phyloP scores from a whole-genome alignment of 1,139 yeast species.

The Kodamaea ohmeri region DNA sequence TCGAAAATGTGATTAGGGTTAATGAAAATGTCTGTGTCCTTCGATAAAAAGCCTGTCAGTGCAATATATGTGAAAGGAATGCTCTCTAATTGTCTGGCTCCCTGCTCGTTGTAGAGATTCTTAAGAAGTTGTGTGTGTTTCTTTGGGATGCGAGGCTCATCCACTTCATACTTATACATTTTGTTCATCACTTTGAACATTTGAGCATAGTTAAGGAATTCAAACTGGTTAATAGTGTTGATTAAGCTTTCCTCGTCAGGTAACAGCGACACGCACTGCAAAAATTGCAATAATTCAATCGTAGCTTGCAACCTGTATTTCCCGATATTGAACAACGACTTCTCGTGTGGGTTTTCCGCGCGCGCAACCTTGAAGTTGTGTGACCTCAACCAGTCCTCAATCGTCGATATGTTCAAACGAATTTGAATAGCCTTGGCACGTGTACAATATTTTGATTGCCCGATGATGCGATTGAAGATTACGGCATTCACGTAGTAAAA shows the following conservation, averaged over 20 bases:
- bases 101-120: conserved; percentile 35
- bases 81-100: conserved; percentile 35
- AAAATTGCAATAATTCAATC: conserved; percentile 81
- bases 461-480: conserved; percentile 69
- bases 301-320: conserved; percentile 68
- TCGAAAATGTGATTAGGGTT: conserved; percentile 50
- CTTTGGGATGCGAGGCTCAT: conserved; percentile 64
- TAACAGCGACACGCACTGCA: conserved; percentile 75
- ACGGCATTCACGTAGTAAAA: conserved; percentile 74
- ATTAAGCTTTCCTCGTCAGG: conserved; percentile 54
- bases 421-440: conserved; percentile 88
- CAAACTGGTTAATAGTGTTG: conserved; percentile 56
- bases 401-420: conserved; percentile 74
- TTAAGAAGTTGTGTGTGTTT: conserved; percentile 36
- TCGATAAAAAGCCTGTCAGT: conserved; percentile 39
- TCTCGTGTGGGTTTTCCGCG: conserved; percentile 24
- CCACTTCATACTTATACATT: conserved; percentile 80
- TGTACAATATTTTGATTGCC: conserved; percentile 65
- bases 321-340: conserved; percentile 55
- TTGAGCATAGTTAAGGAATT: conserved; percentile 65
- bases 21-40: conserved; percentile 44
- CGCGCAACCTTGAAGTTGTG: conserved; percentile 59
- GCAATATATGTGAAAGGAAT: conserved; percentile 42
- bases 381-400: conserved; percentile 91
- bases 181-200: conserved; percentile 63